phyloP scores from a whole-genome alignment of 2,329 filamentous ascomycete genomes.

The Penicillium capsulatum region DNA sequence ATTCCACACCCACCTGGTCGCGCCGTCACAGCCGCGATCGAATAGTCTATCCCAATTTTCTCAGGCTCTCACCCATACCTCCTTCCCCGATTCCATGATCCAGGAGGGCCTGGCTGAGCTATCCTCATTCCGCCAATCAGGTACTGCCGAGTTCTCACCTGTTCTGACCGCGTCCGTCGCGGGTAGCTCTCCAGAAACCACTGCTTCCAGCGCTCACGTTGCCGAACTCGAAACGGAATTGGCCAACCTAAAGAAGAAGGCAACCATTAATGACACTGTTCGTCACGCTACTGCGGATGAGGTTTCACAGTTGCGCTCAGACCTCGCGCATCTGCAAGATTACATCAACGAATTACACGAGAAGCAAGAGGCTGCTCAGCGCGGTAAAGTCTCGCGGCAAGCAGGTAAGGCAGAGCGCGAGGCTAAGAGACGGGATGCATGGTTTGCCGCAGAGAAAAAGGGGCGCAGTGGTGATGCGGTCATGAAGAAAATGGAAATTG shows the following conservation, averaged over 20 bases:
- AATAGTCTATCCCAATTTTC: conserved; percentile 29
- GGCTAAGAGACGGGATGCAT: conserved; percentile 40
- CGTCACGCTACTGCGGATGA: conserved; percentile 35
- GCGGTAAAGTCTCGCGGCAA: conserved; percentile 32
- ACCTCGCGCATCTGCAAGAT: conserved; percentile 35
- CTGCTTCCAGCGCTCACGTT: conserved; percentile 26
- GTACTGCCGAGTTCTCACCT: conserved; percentile 18
- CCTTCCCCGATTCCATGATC: conserved; percentile 37
- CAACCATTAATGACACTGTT: conserved; percentile 33
- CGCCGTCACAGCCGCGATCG: conserved; percentile 11
- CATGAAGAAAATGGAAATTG: conserved; percentile 39
- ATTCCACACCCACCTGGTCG: conserved; percentile 38
- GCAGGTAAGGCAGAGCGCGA: conserved; percentile 40
- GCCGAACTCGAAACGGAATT: conserved; percentile 40
- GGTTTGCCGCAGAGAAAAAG: conserved; percentile 44
- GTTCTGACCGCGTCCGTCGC: conserved; percentile 9
- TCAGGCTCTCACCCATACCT: conserved; percentile 37
- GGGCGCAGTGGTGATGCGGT: conserved; percentile 40
- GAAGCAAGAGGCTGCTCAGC: conserved; percentile 35
- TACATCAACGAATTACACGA: conserved; percentile 38
- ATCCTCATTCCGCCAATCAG: conserved; percentile 26
- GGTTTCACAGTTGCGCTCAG: conserved; percentile 35
- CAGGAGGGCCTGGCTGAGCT: conserved; percentile 42
- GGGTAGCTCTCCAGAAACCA: conserved; percentile 14
- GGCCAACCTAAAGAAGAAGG: conserved; percentile 36